Conservation (phyloP, 139 green algal genomes). For the Zygnema cylindricum region DNA sequence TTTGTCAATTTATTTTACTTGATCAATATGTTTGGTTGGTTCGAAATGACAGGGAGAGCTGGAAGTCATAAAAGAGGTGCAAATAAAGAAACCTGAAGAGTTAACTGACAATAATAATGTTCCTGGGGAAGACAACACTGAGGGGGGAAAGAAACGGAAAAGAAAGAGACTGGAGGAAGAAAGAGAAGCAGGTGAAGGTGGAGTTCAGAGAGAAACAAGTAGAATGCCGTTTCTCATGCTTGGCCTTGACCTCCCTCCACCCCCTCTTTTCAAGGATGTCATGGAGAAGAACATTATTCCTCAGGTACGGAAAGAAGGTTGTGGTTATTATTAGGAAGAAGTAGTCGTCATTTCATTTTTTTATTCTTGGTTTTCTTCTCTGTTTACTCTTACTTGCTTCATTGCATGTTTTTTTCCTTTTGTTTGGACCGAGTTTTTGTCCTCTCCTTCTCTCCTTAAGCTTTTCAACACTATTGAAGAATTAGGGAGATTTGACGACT, state of each 20-base stretch:
- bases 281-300: slow-evolving; percentile 98
- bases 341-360: neutral
- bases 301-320: slow-evolving; percentile 79
- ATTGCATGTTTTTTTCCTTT: neutral
- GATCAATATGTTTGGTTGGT: no score
- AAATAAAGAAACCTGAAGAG: slow-evolving; percentile 13
- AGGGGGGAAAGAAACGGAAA: slow-evolving; percentile 28
- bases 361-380: neutral
- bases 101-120: neutral
- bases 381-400: neutral
- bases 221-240: slow-evolving; percentile 89
- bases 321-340: no score
- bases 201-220: slow-evolving; percentile 19
- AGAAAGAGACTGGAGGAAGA: slow-evolving; percentile 16
- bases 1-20: no score
- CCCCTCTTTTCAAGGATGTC: slow-evolving; percentile 96
- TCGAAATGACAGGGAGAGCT: slow-evolving; percentile 71
- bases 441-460: no score
- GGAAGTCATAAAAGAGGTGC: slow-evolving; percentile 54
- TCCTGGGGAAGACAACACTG: neutral
- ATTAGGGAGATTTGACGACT: no score
- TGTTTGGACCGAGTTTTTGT: no score
- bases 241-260: slow-evolving; percentile 87
- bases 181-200: slow-evolving; percentile 49
- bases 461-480: no score